A percentile compares a stretch with the other conserved stretches of the same genome.
Evolutionary conservation across 202 grass and related monocot species (phyloP).

Genomic region (Panicum virgatum): DNA sequence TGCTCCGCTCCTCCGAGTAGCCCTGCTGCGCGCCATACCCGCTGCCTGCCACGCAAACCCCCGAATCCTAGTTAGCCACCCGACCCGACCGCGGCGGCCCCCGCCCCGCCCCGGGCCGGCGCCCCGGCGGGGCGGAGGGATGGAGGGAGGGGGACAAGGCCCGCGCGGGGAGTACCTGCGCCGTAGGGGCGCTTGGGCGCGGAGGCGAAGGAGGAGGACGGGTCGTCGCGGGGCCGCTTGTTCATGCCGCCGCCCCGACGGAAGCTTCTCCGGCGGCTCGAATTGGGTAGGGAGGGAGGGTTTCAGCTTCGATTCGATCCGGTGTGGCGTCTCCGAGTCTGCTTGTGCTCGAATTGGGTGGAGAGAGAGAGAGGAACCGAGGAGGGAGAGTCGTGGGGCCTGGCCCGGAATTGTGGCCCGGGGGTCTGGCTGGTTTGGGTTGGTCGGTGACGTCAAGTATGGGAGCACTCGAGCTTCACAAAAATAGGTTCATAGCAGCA

Average conservation of each 20-base stretch:
- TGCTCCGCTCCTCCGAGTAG: slow-evolving; percentile 55
- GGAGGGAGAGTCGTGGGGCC: neutral
- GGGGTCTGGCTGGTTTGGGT: too few species aligned
- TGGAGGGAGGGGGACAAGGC: neutral
- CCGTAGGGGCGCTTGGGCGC: slow-evolving; percentile 48
- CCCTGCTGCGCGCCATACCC: slow-evolving; percentile 29
- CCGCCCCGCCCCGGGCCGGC: neutral
- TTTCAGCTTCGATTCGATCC: neutral
- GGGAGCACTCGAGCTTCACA: too few species aligned
- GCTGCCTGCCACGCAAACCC: slow-evolving; percentile 15
- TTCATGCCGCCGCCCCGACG: slow-evolving; percentile 33
- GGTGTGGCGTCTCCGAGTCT: neutral
- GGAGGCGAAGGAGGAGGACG: slow-evolving; percentile 34
- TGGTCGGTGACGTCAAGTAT: too few species aligned
- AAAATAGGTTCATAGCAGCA: too few species aligned
- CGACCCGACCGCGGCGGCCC: neutral
- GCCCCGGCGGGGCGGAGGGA: neutral
- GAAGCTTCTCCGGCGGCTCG: neutral
- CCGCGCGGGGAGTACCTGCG: slow-evolving; percentile 32
- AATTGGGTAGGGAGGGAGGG: neutral
- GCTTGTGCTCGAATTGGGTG: neutral
- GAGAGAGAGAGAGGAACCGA: too few species aligned
- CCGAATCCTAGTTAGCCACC: slow-evolving; percentile 27
- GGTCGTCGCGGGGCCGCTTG: slow-evolving; percentile 52
- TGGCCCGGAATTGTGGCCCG: too few species aligned